Conservation (phyloP, 129 eudicot genomes). For the Arctium minus region DNA sequence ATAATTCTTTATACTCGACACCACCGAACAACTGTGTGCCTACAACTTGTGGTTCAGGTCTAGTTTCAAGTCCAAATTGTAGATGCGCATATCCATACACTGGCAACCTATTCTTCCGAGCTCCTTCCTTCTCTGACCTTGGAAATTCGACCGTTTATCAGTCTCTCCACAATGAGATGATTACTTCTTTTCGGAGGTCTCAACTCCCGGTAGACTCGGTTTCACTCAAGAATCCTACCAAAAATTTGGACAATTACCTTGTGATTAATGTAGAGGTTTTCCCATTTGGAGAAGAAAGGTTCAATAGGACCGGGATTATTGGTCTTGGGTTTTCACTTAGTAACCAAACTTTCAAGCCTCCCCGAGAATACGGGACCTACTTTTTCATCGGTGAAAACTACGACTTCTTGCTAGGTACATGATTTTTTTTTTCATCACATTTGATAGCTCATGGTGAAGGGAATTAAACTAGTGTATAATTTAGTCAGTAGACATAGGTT, state of each 20-base stretch:
- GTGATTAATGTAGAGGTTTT: slow-evolving; percentile 44
- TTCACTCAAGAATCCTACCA: slow-evolving; percentile 44
- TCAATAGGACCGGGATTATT: slow-evolving; percentile 54
- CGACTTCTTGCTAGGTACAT: slow-evolving; percentile 49
- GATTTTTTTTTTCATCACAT: neutral
- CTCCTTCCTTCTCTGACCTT: slow-evolving; percentile 70
- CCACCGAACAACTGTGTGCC: slow-evolving; percentile 40
- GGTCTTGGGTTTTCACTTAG: slow-evolving; percentile 50
- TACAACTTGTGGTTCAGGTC: slow-evolving; percentile 36
- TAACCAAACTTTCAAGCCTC: slow-evolving; percentile 69
- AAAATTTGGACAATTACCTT: slow-evolving; percentile 42
- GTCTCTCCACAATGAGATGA: slow-evolving; percentile 31
- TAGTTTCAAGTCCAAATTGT: slow-evolving; percentile 64
- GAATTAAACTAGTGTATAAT: neutral
- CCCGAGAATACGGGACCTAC: slow-evolving; percentile 58
- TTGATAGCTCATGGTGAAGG: neutral
- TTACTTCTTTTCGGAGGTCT: slow-evolving; percentile 19
- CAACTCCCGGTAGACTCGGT: slow-evolving; percentile 60
- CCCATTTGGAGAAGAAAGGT: slow-evolving; percentile 53
- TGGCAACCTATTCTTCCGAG: slow-evolving; percentile 56
- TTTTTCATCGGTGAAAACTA: slow-evolving; percentile 42
- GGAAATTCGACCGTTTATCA: slow-evolving; percentile 31
- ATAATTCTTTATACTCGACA: slow-evolving; percentile 31
- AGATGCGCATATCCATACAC: slow-evolving; percentile 63
- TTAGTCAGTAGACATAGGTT: too few species aligned